phyloP scores from a whole-genome alignment of 306 rosid genomes.

The Amphicarpaea edgeworthii region DNA sequence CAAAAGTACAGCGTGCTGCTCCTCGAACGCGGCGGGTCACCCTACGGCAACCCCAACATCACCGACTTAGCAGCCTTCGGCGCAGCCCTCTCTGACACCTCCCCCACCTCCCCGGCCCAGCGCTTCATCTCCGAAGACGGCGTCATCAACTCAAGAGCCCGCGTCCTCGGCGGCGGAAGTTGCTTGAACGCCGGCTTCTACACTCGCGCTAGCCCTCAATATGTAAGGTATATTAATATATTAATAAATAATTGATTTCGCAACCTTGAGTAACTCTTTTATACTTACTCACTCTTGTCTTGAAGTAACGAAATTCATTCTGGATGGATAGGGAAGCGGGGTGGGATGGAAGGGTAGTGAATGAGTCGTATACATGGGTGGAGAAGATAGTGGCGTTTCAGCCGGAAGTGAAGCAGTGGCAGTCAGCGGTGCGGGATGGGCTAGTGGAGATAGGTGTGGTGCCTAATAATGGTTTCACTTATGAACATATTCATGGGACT shows the following conservation, averaged over 20 bases:
- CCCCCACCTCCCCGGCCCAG: conserved; percentile 77
- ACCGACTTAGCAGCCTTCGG: conserved; percentile 68
- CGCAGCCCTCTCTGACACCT: conserved; percentile 62
- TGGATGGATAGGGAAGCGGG: conserved; percentile 59
- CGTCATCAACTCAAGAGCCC: conserved; percentile 76
- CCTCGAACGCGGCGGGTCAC: conserved; percentile 82
- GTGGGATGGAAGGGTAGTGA: conserved; percentile 70
- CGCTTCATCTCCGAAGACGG: conserved; percentile 87
- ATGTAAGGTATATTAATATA: no score
- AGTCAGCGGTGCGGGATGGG: conserved; percentile 71
- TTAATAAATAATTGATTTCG: no score
- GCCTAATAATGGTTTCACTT: conserved; percentile 83
- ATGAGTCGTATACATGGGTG: conserved; percentile 79
- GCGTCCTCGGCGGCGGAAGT: conserved; percentile 80
- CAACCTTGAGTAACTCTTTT: no score
- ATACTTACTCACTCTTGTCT: no score
- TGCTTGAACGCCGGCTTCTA: conserved; percentile 86
- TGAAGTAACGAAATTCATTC: no score
- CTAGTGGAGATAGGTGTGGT: conserved; percentile 56
- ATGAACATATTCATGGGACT: conserved; percentile 76
- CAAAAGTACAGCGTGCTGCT: conserved; percentile 73
- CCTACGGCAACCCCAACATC: conserved; percentile 78
- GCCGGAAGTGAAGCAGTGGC: conserved; percentile 69
- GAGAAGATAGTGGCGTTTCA: conserved; percentile 70
- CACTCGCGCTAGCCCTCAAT: conserved; percentile 64